Conservation (phyloP, 768 basidiomycete genomes). For the Erythrobasidium yunnanense region DNA sequence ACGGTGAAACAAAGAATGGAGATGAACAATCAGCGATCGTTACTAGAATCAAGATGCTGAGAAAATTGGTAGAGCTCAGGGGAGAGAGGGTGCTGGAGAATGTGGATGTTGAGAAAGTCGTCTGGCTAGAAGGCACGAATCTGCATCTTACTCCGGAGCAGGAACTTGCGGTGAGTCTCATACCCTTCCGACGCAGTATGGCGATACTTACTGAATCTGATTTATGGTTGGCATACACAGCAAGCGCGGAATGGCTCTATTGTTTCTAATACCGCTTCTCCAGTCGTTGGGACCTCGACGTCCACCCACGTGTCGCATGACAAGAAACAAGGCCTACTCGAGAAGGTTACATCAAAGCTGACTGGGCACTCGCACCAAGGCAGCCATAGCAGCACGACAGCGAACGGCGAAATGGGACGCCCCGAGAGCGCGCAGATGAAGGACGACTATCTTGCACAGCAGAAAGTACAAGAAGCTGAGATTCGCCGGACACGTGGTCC, state of each 20-base stretch:
- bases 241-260: not conserved
- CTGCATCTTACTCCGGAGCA: conserved; percentile 2
- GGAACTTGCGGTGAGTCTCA: conserved; percentile 1
- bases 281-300: not conserved
- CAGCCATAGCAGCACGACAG: no score
- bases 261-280: not conserved
- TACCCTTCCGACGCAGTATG: not conserved
- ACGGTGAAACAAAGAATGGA: not conserved
- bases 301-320: not conserved
- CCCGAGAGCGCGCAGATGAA: not conserved
- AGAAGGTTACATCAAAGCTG: not conserved
- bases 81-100: not conserved
- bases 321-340: conserved; percentile 10
- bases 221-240: not conserved
- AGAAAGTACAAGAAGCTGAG: not conserved
- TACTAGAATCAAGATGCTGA: not conserved
- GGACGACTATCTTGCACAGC: not conserved
- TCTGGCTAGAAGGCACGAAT: conserved; percentile 6
- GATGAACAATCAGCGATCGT: not conserved
- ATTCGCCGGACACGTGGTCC: not conserved
- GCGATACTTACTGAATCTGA: not conserved
- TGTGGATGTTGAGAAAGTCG: conserved; percentile 1
- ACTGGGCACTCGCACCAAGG: not conserved
- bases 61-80: conserved; percentile 6
- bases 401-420: not conserved